A percentile compares a stretch with the other conserved stretches of the same genome.
phyloP scores from a whole-genome alignment of 495 filamentous ascomycete genomes.

The Hypoxylon lienhwacheense region DNA sequence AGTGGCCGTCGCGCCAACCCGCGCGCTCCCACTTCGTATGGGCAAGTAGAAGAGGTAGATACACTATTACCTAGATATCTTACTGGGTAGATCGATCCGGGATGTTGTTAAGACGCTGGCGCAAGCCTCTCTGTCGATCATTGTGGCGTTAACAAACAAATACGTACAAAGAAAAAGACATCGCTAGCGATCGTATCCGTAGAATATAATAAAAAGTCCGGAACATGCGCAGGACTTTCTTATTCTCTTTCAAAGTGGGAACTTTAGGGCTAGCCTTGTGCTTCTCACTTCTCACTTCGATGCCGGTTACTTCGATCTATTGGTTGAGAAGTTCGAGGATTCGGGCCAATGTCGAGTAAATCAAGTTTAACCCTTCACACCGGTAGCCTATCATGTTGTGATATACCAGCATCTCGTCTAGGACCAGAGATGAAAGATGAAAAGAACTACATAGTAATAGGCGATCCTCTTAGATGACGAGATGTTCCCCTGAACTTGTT shows the following conservation, averaged over 20 bases:
- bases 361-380: conserved; percentile 12
- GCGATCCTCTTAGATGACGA: conserved; percentile 7
- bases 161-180: too few relatives aligned
- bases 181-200: too few relatives aligned
- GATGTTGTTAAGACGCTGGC: conserved; percentile 7
- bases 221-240: too few relatives aligned
- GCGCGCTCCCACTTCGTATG: conserved; percentile 17
- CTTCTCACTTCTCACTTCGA: neutral
- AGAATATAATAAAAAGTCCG: too few relatives aligned
- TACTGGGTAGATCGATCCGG: conserved; percentile 32
- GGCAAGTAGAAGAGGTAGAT: conserved; percentile 6
- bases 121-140: conserved; percentile 14
- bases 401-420: conserved; percentile 6
- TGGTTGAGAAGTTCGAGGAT: conserved; percentile 7
- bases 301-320: conserved; percentile 9
- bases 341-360: neutral
- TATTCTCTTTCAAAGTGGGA: neutral
- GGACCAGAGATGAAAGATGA: too few relatives aligned
- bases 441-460: too few relatives aligned
- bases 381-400: conserved; percentile 23
- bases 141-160: conserved; percentile 19
- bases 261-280: conserved; percentile 26
- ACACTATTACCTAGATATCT: too few relatives aligned
- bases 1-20: conserved; percentile 29
- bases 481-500: too few relatives aligned